Evolutionary conservation across 1,284 basidiomycete genomes (phyloP), one percentile per base, ranked within the genome.

Genomic region (Takashimella tepidaria): DNA sequence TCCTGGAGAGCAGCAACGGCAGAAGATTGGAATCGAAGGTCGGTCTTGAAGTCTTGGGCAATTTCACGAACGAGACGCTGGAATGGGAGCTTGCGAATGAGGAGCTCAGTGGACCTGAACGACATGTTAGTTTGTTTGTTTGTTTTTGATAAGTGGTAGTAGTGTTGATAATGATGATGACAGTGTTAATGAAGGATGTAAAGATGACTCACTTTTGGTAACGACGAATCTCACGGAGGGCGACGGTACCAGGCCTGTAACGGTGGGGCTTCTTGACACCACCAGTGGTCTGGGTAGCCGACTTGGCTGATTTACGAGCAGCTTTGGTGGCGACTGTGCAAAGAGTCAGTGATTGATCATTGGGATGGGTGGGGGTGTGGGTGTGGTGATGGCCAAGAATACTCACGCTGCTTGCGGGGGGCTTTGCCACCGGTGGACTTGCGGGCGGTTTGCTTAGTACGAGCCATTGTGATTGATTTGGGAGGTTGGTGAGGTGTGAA

Each of bases 71-170:
- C 88, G 55, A 92, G 84, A 62, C 90, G 83, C 79, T 93, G 89
- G 86, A 92, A 92, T 56, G 90, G 91, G 51, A 92, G 83, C 78
- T 92, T 93, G 70, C 91, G 84, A 76, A 92, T 92, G 58, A 93
- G 83, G 63, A 93, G 80, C 78, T 92, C 89, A 54, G 93, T 92
- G 68, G 89, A 91, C 80, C 90, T 61, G 25, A 24, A 6, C 23
- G 8, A 3, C 19, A 19, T 19, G n/a, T 8, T 11, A 5, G 5
- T 6, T 20, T 47, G n/a, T 21, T 19, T 5, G 11, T 3, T 41
- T 44, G 10, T 19, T 3, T 11, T 12, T 44, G 13, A 23, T 46
- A 20, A 6, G 21, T 24, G 25, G 19, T 16, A 23, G 20, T 25
- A 20, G 19, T 22, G 42, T 46, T 6, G 45, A 16, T 26, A 25